Conservation (phyloP, 352 stramenopile genomes). For the Pythium monospermum region DNA sequence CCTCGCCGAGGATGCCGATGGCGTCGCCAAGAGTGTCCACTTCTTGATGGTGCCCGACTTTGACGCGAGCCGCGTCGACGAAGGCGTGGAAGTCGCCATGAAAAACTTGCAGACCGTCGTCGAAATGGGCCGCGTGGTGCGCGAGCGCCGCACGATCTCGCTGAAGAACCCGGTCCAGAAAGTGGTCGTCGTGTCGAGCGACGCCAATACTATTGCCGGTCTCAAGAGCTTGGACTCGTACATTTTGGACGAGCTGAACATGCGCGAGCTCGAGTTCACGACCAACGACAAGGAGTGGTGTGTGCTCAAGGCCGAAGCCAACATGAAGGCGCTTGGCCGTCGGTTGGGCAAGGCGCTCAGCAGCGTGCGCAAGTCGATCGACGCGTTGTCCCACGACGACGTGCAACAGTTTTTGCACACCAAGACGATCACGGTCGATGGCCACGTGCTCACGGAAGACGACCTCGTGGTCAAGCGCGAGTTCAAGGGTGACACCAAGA, state of each 20-base stretch:
- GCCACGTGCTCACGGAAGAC: constrained; percentile 77
- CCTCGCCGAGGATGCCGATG: constrained; percentile 85
- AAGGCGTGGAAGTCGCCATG: constrained; percentile 92
- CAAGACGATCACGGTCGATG: constrained; percentile 79
- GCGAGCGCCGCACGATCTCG: constrained; percentile 96
- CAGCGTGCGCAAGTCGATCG: constrained; percentile 84
- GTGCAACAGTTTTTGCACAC: constrained; percentile 64
- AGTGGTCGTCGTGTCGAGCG: constrained; percentile 93
- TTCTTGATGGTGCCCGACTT: constrained; percentile 95
- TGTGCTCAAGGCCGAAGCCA: constrained; percentile 92
- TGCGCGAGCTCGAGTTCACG: constrained; percentile 89
- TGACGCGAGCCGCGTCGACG: constrained; percentile 91
- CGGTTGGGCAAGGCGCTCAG: constrained; percentile 96
- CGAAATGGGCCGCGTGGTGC: constrained; percentile 94
- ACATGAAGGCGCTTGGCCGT: constrained; percentile 93
- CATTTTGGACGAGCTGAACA: constrained; percentile 98
- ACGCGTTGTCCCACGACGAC: constrained; percentile 64
- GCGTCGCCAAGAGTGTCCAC: constrained; percentile 93
- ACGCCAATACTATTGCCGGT: constrained; percentile 72
- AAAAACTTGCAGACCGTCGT: constrained; percentile 95
- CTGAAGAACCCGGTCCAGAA: constrained; percentile 97
- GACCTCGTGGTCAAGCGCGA: constrained; percentile 93
- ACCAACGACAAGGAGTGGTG: constrained; percentile 90
- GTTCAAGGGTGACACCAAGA: constrained; percentile 91
- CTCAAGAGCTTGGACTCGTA: constrained; percentile 89